Evolutionary conservation across 441 rosid genomes (phyloP), one percentile per base, ranked within the genome.

Genomic region (Syzygium syzygioides): DNA sequence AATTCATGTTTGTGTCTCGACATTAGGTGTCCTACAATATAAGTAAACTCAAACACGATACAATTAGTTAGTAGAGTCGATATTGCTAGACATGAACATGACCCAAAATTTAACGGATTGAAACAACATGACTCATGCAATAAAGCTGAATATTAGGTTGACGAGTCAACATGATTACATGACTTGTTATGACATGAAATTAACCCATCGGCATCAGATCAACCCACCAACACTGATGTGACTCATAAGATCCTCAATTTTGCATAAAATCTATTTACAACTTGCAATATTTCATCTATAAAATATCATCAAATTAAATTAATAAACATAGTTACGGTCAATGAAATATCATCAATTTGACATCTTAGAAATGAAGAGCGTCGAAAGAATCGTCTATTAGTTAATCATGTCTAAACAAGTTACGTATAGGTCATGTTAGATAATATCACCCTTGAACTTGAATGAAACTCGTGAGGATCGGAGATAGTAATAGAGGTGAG

Each of bases 401-500:
- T 32, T 30, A 66, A 66, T 66, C 0, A 0, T 66, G 41, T 66
- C 13, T 17, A 66, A 66, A 66, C 0, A 0, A 4, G 20, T 32
- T 6, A 64, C 19, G 5, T 55, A 20, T 6, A 55, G 3, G 25
- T 20, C 11, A 6, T 55, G 26, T 55, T 37, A 37, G 41, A 37
- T 26, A 55, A 55, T 8, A 3, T 10, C 26, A 55, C 4, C 59
- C 25, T 4, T 57, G 9, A 23, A 57, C 9, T 57, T 19, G 25
- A 57, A 32, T 0, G 4, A 18, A 45, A 17, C 45, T 9, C 2
- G 14, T 68, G 7, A 32, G 2, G 4, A 7, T 9, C 0, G 41
- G 4, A 37, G 41, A 37, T 37, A 37, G 41, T 37, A 37, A 37
- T 37, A 37, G 41, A 37, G 41, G 41, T 37, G 41, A 37, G 41